Evolutionary conservation across 164 flowering plant genomes (phyloP), one percentile per base, ranked within the genome.

Genomic region (Pachysandra terminalis): DNA sequence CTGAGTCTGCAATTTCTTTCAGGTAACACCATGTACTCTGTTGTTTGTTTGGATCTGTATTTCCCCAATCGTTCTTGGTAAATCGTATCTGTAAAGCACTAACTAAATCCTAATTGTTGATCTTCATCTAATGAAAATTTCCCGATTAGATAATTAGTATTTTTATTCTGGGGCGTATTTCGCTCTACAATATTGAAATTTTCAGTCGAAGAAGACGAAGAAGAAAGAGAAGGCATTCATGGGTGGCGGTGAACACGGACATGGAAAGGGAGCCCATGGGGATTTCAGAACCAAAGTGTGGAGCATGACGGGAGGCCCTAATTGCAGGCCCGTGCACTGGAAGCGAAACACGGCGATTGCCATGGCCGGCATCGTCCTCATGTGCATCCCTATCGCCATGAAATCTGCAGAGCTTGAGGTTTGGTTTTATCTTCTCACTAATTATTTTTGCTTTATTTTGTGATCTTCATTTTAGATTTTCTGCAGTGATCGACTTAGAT

Each of bases 331-430:
- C 41, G 80, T 78, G 71, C 94, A 91, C 81, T 93, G 98, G 98
- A 84, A 75, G 71, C 87, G 98, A 51, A 93, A 93, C 81, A 89
- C 97, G 6, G 98, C 97, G 58, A 75, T 93, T 59, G 98, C 98
- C 77, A 86, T 93, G 93, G 71, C 66, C 63, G 96, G 97, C 27
- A 62, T 88, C 73, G 74, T 91, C 73, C 90, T 93, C 60, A 61
- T 87, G 67, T 91, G 98, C 76, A 89, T 93, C 65, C 98, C 98
- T 56, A 83, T 93, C 72, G 96, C 96, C 80, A 87, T 86, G 88
- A 84, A 80, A 66, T 93, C 98, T 1, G 97, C 96, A 17, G 81
- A 93, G 77, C 98, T 93, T 45, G 98, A 93, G 98, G 98, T 93
- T 35, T 27, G 19, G 12, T 19, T 35, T 56, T 53, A 58, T 48